These are phyloP conservation scores for Podospora conica DNA, from an alignment of 495 filamentous ascomycete genomes.

Conservation along the genomic window DNA sequence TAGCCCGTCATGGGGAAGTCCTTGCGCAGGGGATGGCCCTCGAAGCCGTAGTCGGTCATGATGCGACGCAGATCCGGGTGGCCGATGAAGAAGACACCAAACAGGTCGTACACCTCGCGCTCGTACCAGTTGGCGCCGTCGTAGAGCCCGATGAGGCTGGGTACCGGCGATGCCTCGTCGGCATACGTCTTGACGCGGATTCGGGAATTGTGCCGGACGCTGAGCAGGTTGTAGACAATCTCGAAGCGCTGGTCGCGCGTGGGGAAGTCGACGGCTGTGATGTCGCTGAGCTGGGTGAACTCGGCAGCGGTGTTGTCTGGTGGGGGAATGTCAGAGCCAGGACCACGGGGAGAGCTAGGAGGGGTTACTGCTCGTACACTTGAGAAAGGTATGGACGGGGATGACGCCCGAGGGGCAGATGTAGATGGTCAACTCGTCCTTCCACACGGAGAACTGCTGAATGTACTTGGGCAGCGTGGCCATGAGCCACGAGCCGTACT, in stretches of 20 bases:
- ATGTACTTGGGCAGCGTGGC: slow-evolving; percentile 95
- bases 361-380: slow-evolving; percentile 46
- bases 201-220: slow-evolving; percentile 89
- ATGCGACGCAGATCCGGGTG: slow-evolving; percentile 97
- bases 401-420: slow-evolving; percentile 81
- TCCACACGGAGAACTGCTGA: slow-evolving; percentile 99
- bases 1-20: slow-evolving; percentile 98
- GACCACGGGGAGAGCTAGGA: too few relatives aligned
- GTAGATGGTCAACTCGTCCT: slow-evolving; percentile 94
- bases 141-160: slow-evolving; percentile 75
- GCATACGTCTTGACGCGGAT: slow-evolving; percentile 99
- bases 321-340: neutral
- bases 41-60: slow-evolving; percentile 99
- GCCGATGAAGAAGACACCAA: slow-evolving; percentile 91
- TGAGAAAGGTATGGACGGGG: slow-evolving; percentile 90
- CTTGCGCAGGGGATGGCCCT: slow-evolving; percentile 94
- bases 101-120: slow-evolving; percentile 94
- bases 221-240: slow-evolving; percentile 95
- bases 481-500: slow-evolving; percentile 93
- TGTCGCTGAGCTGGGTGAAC: slow-evolving; percentile 86
- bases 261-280: slow-evolving; percentile 93
- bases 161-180: slow-evolving; percentile 92
- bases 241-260: slow-evolving; percentile 93
- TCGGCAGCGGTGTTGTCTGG: slow-evolving; percentile 88
- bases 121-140: slow-evolving; percentile 99